Base-by-base conservation (phyloP, 179 eudicot species). In the Corrigiola litoralis region DNA sequence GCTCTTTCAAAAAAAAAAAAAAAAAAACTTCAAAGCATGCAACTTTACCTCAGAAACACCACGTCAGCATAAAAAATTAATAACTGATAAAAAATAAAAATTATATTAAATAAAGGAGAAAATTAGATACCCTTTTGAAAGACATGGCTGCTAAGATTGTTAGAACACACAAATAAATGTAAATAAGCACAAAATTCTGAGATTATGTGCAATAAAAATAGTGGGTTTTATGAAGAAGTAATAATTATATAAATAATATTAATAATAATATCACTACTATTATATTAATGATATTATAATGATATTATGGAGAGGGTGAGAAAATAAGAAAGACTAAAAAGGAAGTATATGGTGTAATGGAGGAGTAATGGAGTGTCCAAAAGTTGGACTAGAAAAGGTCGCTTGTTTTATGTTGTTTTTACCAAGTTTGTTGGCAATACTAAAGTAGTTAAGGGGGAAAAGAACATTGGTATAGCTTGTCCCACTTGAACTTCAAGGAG, bases 41-140 rank as follows among this genome's bases (percentile, higher is more conserved):
- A 61, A 60, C 36, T 45, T 47, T 37, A 0, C 21, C 6, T 42
- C 20, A 25, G 17, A 23, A 67, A 21, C 55, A 55, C 14, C 17
- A 25, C 13, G 7, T 10, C 4, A 38, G 44, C 21, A 33, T 2
- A 13, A 18, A 21, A 51, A 10, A 54, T 9, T 8, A 42, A 42
- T 16, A 11, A 32, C 2, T 1, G 10, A 58, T 17, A 28, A 20
- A 44, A 6, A 23, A 36, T 2, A 14, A 16, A 1, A 38, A 54
- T 18, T 20, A 20, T 18, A 1, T 2, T 25, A 47, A 8, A 17
- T n/a, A n/a, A 14, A 5, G 2, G 52, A 21, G 13, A 18, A n/a
- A 49, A 63, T 32, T 25, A 14, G 4, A 70, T 75, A 75, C 75
- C 79, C 75, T 65, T 72, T 18, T 65, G 53, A 72, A 65, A 23